Evolutionary conservation across 140 eudicot species (phyloP), one percentile per base, ranked within the genome.

Genomic region (Bidens hawaiensis): DNA sequence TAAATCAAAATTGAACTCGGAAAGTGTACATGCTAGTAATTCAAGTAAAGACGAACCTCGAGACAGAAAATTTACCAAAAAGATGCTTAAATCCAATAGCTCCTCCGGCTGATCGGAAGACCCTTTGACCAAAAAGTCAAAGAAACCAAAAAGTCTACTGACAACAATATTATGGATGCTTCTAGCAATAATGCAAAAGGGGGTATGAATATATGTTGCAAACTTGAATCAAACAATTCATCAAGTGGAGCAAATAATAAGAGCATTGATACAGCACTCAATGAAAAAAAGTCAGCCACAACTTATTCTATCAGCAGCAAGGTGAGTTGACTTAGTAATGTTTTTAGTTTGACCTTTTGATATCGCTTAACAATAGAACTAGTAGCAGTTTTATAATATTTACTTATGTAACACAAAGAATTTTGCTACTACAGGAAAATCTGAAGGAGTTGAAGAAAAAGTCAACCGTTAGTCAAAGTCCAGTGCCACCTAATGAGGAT

Each of bases 271-370:
- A 72, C 40, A 43, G 27, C 78, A 53, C 46, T 64, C 48, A 76
- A 75, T 62, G 66, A 62, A 26, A 76, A 68, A 62, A 75, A 49
- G 72, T 68, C 64, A 25, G 62, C 68, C 53, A 31, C 73, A 41
- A 61, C 76, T 30, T 43, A 24, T 18, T 17, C 60, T 27, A 47
- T 47, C 38, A 69, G 49, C 74, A 54, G 11, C 48, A 66, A 70
- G 81, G 81, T 75, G 17, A 79, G 19, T 31, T 12, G 49, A 45
- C 34, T 55, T 65, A 1, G 16, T 41, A 26, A 40, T 51, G 70
- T 50, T 41, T 48, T 60, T 48, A 23, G 21, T 67, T 24, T 53
- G 43, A 38, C 28, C 13, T 49, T 34, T n/a, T 51, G 22, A 21
- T 31, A 51, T 53, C 64, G 0, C 6, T 7, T n/a, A n/a, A n/a